phyloP scores from a whole-genome alignment of 257 asterid genomes.

The Solanum ossicruentum region DNA sequence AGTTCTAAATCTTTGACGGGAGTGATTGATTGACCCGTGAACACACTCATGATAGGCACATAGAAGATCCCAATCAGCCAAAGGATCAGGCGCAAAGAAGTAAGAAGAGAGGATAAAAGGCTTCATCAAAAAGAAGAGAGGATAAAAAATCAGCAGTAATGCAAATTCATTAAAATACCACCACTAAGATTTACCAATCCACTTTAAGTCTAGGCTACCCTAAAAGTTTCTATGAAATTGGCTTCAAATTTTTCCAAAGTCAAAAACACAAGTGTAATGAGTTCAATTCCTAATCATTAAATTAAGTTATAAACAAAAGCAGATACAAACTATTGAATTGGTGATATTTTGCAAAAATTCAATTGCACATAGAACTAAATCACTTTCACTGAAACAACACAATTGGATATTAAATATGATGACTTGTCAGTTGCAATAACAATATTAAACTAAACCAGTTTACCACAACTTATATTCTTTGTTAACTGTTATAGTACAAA shows the following conservation, averaged over 20 bases:
- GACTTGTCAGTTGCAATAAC: not conserved
- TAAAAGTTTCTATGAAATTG: not conserved
- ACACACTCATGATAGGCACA: fast-evolving
- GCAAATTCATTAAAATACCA: not conserved
- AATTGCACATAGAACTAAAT: not conserved
- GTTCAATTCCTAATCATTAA: not conserved
- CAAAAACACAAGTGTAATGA: not conserved
- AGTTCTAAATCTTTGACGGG: not conserved
- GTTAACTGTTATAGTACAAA: not conserved
- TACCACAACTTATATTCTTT: not conserved
- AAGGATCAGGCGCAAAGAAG: not conserved
- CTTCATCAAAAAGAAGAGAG: too few species aligned
- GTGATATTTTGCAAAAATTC: not conserved
- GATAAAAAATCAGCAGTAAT: not conserved
- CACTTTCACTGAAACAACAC: not conserved
- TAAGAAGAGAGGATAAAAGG: too few species aligned
- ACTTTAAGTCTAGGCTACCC: not conserved
- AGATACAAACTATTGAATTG: not conserved
- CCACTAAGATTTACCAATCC: not conserved
- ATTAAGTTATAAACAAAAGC: not conserved
- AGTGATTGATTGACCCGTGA: not conserved
- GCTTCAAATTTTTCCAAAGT: not conserved
- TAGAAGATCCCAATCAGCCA: not conserved
- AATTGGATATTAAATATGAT: not conserved
- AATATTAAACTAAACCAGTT: not conserved